Conservation (phyloP, 371 early-diverging fungal species). For the Blakeslea trispora region DNA sequence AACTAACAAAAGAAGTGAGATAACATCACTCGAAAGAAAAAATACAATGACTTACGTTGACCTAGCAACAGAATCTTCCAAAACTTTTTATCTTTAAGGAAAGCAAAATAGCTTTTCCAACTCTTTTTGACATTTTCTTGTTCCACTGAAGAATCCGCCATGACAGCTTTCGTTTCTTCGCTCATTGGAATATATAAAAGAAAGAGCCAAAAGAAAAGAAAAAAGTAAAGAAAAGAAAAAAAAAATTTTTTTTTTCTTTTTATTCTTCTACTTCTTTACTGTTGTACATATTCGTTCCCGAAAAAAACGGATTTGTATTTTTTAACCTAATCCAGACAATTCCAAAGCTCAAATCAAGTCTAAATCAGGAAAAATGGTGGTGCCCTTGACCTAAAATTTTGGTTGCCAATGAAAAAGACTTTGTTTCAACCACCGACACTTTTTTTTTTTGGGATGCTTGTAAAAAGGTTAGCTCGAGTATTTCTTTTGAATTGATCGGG, state of each 20-base stretch:
- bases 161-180: neutral
- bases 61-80: constrained; percentile 24
- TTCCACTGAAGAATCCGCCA: neutral
- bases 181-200: neutral
- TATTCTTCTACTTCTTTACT: too few relatives aligned
- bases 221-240: constrained; percentile 9
- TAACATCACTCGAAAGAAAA: neutral
- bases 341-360: neutral
- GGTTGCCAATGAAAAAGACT: too few relatives aligned
- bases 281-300: neutral
- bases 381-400: too few relatives aligned
- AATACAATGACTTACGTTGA: constrained; percentile 18
- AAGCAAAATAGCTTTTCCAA: constrained; percentile 15
- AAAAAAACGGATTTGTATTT: neutral
- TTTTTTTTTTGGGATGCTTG: too few relatives aligned
- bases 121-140: constrained; percentile 17
- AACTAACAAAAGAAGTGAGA: constrained; percentile 14
- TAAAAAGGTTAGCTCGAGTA: too few relatives aligned
- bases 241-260: neutral
- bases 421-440: too few relatives aligned
- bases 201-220: constrained; percentile 1
- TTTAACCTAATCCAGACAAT: neutral
- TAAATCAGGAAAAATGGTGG: neutral
- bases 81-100: constrained; percentile 20
- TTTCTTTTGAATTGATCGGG: too few relatives aligned